Evolutionary conservation across 2,329 filamentous ascomycete genomes (phyloP), one percentile per base, ranked within the genome.

Genomic region (Verticillium tricorpus): DNA sequence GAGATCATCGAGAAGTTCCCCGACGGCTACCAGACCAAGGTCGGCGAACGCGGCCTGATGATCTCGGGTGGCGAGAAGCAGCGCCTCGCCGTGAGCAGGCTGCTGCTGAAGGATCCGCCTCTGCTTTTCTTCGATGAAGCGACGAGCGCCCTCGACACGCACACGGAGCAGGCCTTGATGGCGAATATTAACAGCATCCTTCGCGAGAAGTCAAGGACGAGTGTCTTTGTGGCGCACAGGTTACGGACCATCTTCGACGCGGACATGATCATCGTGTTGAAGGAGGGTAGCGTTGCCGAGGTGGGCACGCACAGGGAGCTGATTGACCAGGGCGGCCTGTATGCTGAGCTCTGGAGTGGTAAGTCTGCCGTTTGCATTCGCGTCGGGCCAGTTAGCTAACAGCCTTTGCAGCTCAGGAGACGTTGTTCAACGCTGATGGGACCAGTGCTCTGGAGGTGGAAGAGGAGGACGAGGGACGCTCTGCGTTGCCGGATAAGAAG

Each of bases 51-150:
- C 56, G 93, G 93, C 1, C 89, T 97, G 85, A 97, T 97, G 93
- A 97, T 97, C 55, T 96, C 91, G 1, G 93, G 92, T 2, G 93
- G 93, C 35, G 94, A 97, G 78, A 97, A 97, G 76, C 93, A 97
- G 76, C 86, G 93, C 3, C 79, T 97, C 12, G 94, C 94, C 0
- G 87, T 97, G 28, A 92, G 91, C 31, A 82, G 93, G 54, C 74
- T 97, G 45, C 84, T 97, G 1, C 82, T 97, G 62, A 97, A 97
- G 74, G 91, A 97, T 67, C 92, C 93, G 3, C 92, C 92, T 1
- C 77, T 97, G 32, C 79, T 97, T 1, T 97, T 97, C 83, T 97
- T 97, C 69, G 93, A 97, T 67, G 93, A 97, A 80, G 94, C 93
- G 69, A 97, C 93, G 0, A 94, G 90, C 57, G 93, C 94, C 1